phyloP scores from a whole-genome alignment of 2,329 filamentous ascomycete species.

The Daldinia sp. region DNA sequence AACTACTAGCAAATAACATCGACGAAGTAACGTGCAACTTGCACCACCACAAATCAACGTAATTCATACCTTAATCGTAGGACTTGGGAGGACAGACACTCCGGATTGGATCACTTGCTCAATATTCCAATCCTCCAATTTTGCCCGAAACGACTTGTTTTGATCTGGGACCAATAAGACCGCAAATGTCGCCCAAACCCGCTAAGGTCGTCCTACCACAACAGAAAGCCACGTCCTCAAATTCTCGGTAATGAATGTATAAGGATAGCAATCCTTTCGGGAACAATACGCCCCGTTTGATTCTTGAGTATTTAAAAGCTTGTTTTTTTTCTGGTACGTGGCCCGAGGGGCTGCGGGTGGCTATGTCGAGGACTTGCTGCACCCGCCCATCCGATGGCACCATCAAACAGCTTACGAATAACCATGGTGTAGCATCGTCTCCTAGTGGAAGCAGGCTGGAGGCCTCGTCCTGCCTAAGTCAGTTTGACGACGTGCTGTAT shows the following conservation, averaged over 20 bases:
- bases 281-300: slow-evolving; percentile 1
- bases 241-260: too few species aligned
- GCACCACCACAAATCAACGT: not conserved
- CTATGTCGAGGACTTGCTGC: not conserved
- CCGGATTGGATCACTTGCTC: not conserved
- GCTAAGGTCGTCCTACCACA: not conserved
- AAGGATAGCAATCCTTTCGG: not conserved
- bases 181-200: not conserved
- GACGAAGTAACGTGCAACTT: too few species aligned
- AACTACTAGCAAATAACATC: too few species aligned
- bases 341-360: not conserved
- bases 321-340: not conserved
- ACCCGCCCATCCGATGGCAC: not conserved
- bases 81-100: not conserved
- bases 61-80: not conserved
- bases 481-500: not conserved
- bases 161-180: not conserved
- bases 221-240: not conserved
- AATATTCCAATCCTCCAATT: not conserved
- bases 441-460: not conserved
- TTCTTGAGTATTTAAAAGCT: not conserved
- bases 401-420: not conserved
- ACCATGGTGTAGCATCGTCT: not conserved
- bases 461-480: not conserved
- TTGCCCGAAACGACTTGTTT: not conserved